Conservation (phyloP, 306 rosid genomes). For the Mimosa pudica region DNA sequence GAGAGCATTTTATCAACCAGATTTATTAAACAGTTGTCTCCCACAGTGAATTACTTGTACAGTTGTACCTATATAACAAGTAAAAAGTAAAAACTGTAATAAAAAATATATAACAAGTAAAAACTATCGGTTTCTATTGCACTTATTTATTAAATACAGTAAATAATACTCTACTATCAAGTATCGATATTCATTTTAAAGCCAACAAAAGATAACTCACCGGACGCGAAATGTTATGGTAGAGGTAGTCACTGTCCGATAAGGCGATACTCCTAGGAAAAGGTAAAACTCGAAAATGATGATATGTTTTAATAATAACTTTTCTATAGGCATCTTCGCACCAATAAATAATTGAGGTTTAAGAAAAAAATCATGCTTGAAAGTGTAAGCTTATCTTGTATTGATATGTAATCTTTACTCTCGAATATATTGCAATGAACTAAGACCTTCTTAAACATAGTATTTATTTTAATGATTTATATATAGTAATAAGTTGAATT, state of each 20-base stretch:
- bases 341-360: neutral
- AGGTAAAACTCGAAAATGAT: neutral
- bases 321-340: neutral
- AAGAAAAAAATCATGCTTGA: neutral
- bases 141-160: neutral
- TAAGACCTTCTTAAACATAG: neutral
- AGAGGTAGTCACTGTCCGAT: neutral
- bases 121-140: neutral
- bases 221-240: neutral
- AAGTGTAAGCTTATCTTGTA: neutral
- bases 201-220: neutral
- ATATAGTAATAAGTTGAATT: neutral
- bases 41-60: too few species aligned
- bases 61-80: too few species aligned
- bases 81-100: too few species aligned
- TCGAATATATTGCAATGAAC: neutral
- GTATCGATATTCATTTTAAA: neutral
- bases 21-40: too few species aligned
- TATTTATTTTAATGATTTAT: neutral
- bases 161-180: too few species aligned
- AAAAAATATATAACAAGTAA: too few species aligned
- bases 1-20: too few species aligned
- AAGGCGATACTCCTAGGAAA: neutral
- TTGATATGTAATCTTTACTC: too few species aligned
- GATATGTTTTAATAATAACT: neutral